phyloP scores from a whole-genome alignment of 106 monocot genomes.

The Dioscorea zingiberensis region DNA sequence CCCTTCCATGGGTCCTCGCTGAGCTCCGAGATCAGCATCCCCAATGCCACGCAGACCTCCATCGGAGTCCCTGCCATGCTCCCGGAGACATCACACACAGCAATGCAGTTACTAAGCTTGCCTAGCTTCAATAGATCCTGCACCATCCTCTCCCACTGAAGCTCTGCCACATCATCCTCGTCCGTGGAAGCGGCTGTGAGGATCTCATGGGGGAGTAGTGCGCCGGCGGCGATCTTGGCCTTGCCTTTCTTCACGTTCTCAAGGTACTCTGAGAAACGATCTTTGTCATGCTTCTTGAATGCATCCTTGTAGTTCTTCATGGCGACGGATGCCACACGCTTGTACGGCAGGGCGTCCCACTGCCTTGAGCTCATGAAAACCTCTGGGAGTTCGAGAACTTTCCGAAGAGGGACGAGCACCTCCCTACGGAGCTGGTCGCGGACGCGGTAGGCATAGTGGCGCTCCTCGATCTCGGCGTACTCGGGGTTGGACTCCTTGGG shows the following conservation, averaged over 20 bases:
- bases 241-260: constrained; percentile 38
- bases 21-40: constrained; percentile 58
- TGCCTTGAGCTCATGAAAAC: constrained; percentile 48
- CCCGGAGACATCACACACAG: constrained; percentile 74
- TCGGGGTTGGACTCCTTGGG: constrained; percentile 39
- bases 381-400: constrained; percentile 55
- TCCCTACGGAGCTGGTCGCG: constrained; percentile 54
- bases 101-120: constrained; percentile 49
- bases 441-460: constrained; percentile 61
- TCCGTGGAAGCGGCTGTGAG: constrained; percentile 8
- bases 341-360: constrained; percentile 56
- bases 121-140: constrained; percentile 40
- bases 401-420: constrained; percentile 57
- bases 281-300: constrained; percentile 45
- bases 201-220: constrained; percentile 65
- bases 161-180: constrained; percentile 48
- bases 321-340: constrained; percentile 76
- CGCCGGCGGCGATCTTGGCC: constrained; percentile 71
- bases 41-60: constrained; percentile 62
- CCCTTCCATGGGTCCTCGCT: constrained; percentile 80
- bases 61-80: constrained; percentile 60
- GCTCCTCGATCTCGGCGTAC: constrained; percentile 32
- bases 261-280: constrained; percentile 40
- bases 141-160: constrained; percentile 75
- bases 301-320: constrained; percentile 67